phyloP scores from a whole-genome alignment of 768 basidiomycete genomes.

The Kwoniella botswanensis region DNA sequence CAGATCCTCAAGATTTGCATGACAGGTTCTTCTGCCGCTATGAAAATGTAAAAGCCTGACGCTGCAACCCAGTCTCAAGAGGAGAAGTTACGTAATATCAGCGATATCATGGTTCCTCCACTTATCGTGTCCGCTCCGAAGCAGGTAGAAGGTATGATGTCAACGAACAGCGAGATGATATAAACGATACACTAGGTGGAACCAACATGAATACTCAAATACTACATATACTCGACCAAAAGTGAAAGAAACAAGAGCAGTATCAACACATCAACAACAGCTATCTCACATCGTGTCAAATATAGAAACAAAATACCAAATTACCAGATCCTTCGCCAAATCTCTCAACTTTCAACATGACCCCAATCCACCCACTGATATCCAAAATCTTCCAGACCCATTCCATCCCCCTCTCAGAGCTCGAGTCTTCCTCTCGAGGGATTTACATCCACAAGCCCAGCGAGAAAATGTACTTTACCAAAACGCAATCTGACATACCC shows the following conservation, averaged over 20 bases:
- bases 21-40: too few relatives aligned
- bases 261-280: too few relatives aligned
- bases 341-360: background rate
- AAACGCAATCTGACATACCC: slow-evolving; percentile 13
- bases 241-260: too few relatives aligned
- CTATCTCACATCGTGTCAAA: background rate
- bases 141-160: background rate
- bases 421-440: slow-evolving; percentile 9
- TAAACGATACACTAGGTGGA: background rate
- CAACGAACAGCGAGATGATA: slow-evolving; percentile 5
- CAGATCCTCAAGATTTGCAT: too few relatives aligned
- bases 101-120: slow-evolving; percentile 7
- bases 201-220: background rate
- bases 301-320: background rate
- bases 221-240: background rate
- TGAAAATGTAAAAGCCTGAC: background rate
- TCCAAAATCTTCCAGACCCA: slow-evolving; percentile 13
- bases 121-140: slow-evolving; percentile 14
- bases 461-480: slow-evolving; percentile 18
- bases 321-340: background rate
- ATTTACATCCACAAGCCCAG: slow-evolving; percentile 5
- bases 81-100: slow-evolving; percentile 4
- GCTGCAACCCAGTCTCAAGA: background rate
- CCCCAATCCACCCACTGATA: slow-evolving; percentile 20
- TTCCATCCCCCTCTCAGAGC: slow-evolving; percentile 13